A percentile compares a stretch with the other conserved stretches of the same genome.
These are phyloP conservation scores for Takashimella tepidaria DNA, from an alignment of 1,284 basidiomycete species.

Conservation along the genomic window DNA sequence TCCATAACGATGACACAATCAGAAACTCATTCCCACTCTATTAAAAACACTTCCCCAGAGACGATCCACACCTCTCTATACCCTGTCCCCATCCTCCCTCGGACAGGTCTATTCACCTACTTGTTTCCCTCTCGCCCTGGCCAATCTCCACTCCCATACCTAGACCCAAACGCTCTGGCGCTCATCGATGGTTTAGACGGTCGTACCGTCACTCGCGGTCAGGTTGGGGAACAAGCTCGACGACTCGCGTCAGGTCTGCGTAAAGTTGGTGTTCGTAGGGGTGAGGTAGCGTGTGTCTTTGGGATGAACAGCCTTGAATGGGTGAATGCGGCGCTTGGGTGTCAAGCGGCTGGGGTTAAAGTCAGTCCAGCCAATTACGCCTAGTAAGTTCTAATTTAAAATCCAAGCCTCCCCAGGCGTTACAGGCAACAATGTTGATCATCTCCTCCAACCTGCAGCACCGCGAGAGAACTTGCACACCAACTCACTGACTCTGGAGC, in stretches of 20 bases:
- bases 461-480: slow-evolving; percentile 42
- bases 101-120: slow-evolving; percentile 13
- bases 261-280: slow-evolving; percentile 23
- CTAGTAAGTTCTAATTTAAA: slow-evolving; percentile 39
- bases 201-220: slow-evolving; percentile 55
- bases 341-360: slow-evolving; percentile 41
- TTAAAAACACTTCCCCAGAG: not conserved
- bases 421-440: slow-evolving; percentile 52
- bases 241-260: slow-evolving; percentile 57
- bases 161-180: slow-evolving; percentile 49
- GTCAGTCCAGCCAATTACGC: slow-evolving; percentile 41
- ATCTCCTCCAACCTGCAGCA: slow-evolving; percentile 32
- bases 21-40: too few species aligned
- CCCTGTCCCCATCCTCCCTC: slow-evolving; percentile 31
- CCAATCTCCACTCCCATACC: slow-evolving; percentile 24
- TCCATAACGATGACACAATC: too few species aligned
- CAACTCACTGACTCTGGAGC: slow-evolving; percentile 55
- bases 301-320: slow-evolving; percentile 58
- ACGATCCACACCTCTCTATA: slow-evolving; percentile 28
- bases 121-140: slow-evolving; percentile 4
- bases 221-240: slow-evolving; percentile 56
- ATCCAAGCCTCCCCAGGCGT: too few species aligned
- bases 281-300: slow-evolving; percentile 41
- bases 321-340: slow-evolving; percentile 59
- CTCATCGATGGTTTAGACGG: slow-evolving; percentile 65